phyloP scores from a whole-genome alignment of 2,329 filamentous ascomycete genomes.

The Colletotrichum paranaense region DNA sequence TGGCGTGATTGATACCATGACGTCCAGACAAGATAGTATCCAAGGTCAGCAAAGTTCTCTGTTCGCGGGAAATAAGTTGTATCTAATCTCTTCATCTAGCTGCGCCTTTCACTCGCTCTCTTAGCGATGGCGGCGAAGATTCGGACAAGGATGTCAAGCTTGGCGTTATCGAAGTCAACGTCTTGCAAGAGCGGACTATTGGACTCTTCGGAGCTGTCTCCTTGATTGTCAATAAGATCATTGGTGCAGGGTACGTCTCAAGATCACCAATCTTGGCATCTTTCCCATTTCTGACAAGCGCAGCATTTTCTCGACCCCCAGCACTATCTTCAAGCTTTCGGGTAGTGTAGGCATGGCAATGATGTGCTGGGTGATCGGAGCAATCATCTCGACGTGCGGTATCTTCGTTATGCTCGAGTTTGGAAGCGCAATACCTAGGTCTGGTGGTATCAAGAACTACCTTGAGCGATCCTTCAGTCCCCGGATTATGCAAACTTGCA shows the following conservation, averaged over 20 bases:
- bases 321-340: slow-evolving; percentile 37
- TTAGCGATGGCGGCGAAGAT: slow-evolving; percentile 1
- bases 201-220: slow-evolving; percentile 39
- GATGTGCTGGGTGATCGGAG: slow-evolving; percentile 40
- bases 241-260: slow-evolving; percentile 38
- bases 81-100: not conserved
- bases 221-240: slow-evolving; percentile 40
- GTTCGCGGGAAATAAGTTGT: not conserved
- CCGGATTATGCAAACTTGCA: slow-evolving; percentile 38
- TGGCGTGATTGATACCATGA: not conserved
- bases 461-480: slow-evolving; percentile 39
- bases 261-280: not conserved
- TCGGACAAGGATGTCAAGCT: slow-evolving; percentile 19
- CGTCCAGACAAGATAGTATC: not conserved
- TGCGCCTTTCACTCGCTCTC: not conserved
- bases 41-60: not conserved
- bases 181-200: slow-evolving; percentile 37
- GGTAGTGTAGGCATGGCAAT: slow-evolving; percentile 41
- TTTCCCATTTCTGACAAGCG: not conserved
- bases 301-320: slow-evolving; percentile 41
- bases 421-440: slow-evolving; percentile 38
- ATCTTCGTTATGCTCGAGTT: slow-evolving; percentile 40
- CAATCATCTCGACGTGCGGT: slow-evolving; percentile 38
- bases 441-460: slow-evolving; percentile 40
- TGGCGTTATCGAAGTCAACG: slow-evolving; percentile 21